Evolutionary conservation across 78 protist genomes (phyloP).

Genomic region (Cavenderia fasciculata): DNA sequence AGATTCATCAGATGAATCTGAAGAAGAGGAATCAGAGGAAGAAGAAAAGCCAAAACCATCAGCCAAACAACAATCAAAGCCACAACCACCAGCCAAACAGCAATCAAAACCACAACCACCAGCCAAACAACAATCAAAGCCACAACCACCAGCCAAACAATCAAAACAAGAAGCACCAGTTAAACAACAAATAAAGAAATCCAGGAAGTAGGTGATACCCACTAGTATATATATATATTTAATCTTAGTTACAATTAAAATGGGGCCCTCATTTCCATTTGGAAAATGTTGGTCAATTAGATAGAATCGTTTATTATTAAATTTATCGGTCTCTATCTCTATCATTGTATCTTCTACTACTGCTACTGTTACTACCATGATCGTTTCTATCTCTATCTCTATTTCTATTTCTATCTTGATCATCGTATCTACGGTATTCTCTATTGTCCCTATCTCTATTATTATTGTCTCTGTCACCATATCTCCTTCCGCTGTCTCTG

Average conservation of each 20-base stretch:
- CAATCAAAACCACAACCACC: no score
- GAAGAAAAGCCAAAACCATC: background rate
- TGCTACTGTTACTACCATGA: background rate
- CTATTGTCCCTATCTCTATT: background rate
- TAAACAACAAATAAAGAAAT: no score
- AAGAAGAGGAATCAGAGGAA: background rate
- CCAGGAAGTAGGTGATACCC: no score
- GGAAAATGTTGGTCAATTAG: no score
- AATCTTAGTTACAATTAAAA: no score
- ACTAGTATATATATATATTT: no score
- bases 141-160: background rate
- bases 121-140: background rate
- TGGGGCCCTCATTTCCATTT: no score
- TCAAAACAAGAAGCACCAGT: no score
- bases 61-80: background rate
- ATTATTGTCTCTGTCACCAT: background rate
- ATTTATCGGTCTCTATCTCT: no score
- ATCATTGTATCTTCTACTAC: no score
- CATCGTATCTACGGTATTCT: background rate
- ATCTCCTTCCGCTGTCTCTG: background rate
- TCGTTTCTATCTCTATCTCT: background rate
- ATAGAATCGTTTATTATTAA: no score
- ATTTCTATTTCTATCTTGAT: background rate
- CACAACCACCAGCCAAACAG: background rate
- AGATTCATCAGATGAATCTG: background rate